These are phyloP conservation scores for Tephrocybe sp. DNA, from an alignment of 768 basidiomycete species.

Conservation along the genomic window DNA sequence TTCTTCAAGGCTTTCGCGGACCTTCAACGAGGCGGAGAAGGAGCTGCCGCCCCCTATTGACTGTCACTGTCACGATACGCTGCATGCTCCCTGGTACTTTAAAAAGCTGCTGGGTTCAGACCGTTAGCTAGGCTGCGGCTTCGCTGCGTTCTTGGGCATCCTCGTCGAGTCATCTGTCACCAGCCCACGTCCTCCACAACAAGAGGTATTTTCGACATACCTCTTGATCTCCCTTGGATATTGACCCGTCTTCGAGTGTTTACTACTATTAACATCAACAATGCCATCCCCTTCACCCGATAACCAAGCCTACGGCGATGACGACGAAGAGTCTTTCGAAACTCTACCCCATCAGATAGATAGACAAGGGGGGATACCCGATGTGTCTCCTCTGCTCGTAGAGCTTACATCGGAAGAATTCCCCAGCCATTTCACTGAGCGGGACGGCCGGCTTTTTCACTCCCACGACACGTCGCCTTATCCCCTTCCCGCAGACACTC, in stretches of 20 bases:
- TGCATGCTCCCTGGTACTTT: not conserved
- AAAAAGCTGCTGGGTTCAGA: not conserved
- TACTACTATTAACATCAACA: not conserved
- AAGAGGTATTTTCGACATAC: no score
- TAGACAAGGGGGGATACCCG: constrained; percentile 1
- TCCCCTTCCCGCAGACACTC: constrained; percentile 69
- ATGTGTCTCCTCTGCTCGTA: constrained; percentile 17
- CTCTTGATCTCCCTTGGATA: not conserved
- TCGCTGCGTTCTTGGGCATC: not conserved
- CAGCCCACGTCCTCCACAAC: no score
- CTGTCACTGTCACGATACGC: not conserved
- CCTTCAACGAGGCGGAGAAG: not conserved
- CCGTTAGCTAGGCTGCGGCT: not conserved
- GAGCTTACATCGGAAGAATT: constrained; percentile 56
- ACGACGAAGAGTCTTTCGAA: constrained; percentile 18
- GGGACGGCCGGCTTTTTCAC: constrained; percentile 64
- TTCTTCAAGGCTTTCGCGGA: not conserved
- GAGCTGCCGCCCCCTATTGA: not conserved
- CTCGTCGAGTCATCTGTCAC: not conserved
- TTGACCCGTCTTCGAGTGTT: not conserved
- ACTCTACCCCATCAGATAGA: constrained; percentile 3
- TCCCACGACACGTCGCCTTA: constrained; percentile 65
- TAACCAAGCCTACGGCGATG: constrained; percentile 15
- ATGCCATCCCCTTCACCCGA: constrained; percentile 15
- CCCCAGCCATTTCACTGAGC: constrained; percentile 58